phyloP scores from a whole-genome alignment of 1,284 basidiomycete species.

The Wolfiporia cocos region DNA sequence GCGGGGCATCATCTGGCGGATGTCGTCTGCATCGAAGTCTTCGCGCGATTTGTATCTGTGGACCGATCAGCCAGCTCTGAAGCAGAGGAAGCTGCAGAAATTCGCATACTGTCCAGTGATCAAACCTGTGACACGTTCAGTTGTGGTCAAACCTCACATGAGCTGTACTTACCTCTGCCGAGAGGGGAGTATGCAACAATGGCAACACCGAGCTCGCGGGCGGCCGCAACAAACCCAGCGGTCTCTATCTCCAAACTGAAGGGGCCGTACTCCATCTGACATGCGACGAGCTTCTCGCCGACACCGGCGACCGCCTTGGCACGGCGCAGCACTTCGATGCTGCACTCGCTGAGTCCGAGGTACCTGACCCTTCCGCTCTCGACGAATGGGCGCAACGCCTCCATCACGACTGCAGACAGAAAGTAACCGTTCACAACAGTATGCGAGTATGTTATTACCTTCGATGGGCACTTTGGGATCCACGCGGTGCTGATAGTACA shows the following conservation, averaged over 20 bases:
- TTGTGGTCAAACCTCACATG: neutral
- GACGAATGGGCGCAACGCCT: neutral
- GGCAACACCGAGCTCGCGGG: neutral
- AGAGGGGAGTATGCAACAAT: slow-evolving; percentile 1
- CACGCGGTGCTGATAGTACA: slow-evolving; percentile 26
- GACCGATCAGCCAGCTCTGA: neutral
- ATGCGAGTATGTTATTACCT: neutral
- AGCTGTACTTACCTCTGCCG: neutral
- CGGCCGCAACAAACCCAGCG: neutral
- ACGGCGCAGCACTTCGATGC: neutral
- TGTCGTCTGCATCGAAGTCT: neutral
- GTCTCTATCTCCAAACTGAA: neutral
- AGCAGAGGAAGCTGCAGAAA: neutral
- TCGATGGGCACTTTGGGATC: slow-evolving; percentile 19
- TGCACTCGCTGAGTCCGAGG: slow-evolving; percentile 1
- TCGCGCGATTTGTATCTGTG: neutral
- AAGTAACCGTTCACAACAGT: neutral
- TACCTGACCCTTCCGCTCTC: slow-evolving; percentile 1
- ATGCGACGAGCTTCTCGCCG: neutral
- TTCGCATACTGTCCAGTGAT: neutral
- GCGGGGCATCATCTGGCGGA: neutral
- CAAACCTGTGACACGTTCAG: neutral
- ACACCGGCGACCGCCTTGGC: slow-evolving; percentile 1
- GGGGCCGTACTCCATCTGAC: slow-evolving; percentile 1
- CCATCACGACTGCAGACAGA: neutral